Evolutionary conservation across 108 stramenopile genomes (phyloP).

Genomic region (Epithemia pelagica): DNA sequence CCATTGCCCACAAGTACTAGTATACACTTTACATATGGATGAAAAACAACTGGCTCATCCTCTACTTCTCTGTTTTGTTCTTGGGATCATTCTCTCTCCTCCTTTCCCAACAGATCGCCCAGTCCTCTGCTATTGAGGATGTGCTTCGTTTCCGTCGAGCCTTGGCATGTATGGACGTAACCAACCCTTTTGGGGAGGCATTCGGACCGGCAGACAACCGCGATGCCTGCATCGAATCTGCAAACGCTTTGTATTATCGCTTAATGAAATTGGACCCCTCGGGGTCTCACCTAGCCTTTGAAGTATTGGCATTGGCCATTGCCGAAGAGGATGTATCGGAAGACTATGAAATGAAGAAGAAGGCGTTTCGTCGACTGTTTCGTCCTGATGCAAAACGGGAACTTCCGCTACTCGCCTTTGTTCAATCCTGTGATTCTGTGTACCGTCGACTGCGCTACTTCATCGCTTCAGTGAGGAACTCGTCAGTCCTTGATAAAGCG

Average conservation of each 20-base stretch:
- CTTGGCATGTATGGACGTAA: constrained; percentile 59
- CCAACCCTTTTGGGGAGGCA: constrained; percentile 56
- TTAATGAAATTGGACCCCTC: constrained; percentile 32
- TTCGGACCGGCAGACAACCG: constrained; percentile 61
- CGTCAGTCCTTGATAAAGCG: constrained; percentile 63
- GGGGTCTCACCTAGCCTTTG: constrained; percentile 17
- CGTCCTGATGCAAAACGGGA: constrained; percentile 32
- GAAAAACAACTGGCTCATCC: too few relatives aligned
- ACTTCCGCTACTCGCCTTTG: constrained; percentile 47
- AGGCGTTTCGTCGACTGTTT: constrained; percentile 37
- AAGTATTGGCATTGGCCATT: constrained; percentile 35
- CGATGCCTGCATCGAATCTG: constrained; percentile 55
- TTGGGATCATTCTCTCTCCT: neutral
- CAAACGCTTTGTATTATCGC: constrained; percentile 45
- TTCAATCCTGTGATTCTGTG: constrained; percentile 45
- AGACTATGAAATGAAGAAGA: constrained; percentile 23
- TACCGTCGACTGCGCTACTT: constrained; percentile 52
- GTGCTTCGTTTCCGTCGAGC: constrained; percentile 65
- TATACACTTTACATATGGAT: too few relatives aligned
- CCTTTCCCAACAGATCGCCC: neutral
- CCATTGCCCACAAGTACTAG: too few relatives aligned
- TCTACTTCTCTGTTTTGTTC: neutral
- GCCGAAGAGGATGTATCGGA: constrained; percentile 23
- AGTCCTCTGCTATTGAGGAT: constrained; percentile 39
- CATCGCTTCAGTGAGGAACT: constrained; percentile 42